These are phyloP conservation scores for Wickerhamomyces alni DNA, from an alignment of 805 yeast genomes.

Conservation along the genomic window DNA sequence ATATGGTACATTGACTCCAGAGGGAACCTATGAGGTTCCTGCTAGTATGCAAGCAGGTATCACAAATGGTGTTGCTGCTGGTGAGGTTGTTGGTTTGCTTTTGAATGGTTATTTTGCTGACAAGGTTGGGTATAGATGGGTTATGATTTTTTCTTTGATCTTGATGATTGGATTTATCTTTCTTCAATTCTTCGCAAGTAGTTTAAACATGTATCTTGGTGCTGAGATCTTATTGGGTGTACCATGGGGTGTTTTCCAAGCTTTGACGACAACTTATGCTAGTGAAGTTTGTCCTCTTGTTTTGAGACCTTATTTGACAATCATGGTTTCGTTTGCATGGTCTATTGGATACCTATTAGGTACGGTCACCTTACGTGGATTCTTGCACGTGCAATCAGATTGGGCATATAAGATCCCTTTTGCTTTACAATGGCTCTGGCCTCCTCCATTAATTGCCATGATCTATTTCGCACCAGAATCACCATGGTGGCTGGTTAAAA, in stretches of 20 bases:
- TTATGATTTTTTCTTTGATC: slow-evolving; percentile 28
- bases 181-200: slow-evolving; percentile 40
- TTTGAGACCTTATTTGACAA: slow-evolving; percentile 43
- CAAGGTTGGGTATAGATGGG: slow-evolving; percentile 38
- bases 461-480: slow-evolving; percentile 44
- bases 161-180: slow-evolving; percentile 35
- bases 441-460: slow-evolving; percentile 37
- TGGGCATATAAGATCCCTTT: slow-evolving; percentile 45
- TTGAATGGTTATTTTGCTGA: slow-evolving; percentile 40
- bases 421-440: slow-evolving; percentile 55
- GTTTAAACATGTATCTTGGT: slow-evolving; percentile 21
- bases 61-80: slow-evolving; percentile 17
- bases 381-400: slow-evolving; percentile 18
- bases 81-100: slow-evolving; percentile 41
- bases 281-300: slow-evolving; percentile 50
- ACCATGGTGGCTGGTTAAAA: slow-evolving; percentile 46
- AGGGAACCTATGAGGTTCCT: background rate
- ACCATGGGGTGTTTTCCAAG: slow-evolving; percentile 52
- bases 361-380: slow-evolving; percentile 40
- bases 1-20: background rate
- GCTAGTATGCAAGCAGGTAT: background rate
- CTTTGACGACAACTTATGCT: slow-evolving; percentile 49
- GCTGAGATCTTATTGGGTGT: slow-evolving; percentile 33
- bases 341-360: slow-evolving; percentile 48
- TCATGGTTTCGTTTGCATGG: slow-evolving; percentile 48